A percentile compares a stretch with the other conserved stretches of the same genome.
phyloP scores from a whole-genome alignment of 441 rosid species.

The Gossypium gossypioides region DNA sequence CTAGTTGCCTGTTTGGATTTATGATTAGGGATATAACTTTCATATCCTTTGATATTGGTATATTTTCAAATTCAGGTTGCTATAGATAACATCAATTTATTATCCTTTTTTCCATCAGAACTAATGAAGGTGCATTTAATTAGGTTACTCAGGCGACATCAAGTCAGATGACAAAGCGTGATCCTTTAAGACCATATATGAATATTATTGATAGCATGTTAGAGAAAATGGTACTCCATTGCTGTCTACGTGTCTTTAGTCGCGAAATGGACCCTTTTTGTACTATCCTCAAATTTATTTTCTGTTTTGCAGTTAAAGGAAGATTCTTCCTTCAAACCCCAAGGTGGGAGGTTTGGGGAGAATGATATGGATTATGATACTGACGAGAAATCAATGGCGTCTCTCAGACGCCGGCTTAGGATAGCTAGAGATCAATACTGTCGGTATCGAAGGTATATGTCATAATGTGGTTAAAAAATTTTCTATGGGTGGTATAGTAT shows the following conservation, averaged over 20 bases:
- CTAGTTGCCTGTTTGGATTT: neutral
- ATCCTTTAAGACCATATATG: conserved; percentile 75
- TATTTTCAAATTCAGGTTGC: conserved; percentile 5
- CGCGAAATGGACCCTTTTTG: conserved; percentile 3
- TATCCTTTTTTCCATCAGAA: neutral
- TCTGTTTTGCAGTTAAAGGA: conserved; percentile 42
- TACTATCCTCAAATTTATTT: neutral
- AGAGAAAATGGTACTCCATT: conserved; percentile 40
- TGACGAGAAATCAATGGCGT: conserved; percentile 81
- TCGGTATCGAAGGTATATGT: conserved; percentile 58
- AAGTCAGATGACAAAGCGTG: conserved; percentile 75
- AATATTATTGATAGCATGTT: conserved; percentile 61
- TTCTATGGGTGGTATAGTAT: neutral
- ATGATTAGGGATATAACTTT: neutral
- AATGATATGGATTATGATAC: conserved; percentile 84
- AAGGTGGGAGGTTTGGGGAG: conserved; percentile 80
- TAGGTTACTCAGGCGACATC: conserved; percentile 86
- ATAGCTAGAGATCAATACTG: conserved; percentile 68
- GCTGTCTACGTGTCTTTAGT: neutral
- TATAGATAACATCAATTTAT: neutral
- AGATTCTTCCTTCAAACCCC: conserved; percentile 71
- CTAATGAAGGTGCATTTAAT: conserved; percentile 9
- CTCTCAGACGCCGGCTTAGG: conserved; percentile 62
- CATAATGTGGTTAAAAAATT: neutral
- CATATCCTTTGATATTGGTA: conserved; percentile 4